phyloP scores from a whole-genome alignment of 306 rosid species.

The Phaseolus lunatus region DNA sequence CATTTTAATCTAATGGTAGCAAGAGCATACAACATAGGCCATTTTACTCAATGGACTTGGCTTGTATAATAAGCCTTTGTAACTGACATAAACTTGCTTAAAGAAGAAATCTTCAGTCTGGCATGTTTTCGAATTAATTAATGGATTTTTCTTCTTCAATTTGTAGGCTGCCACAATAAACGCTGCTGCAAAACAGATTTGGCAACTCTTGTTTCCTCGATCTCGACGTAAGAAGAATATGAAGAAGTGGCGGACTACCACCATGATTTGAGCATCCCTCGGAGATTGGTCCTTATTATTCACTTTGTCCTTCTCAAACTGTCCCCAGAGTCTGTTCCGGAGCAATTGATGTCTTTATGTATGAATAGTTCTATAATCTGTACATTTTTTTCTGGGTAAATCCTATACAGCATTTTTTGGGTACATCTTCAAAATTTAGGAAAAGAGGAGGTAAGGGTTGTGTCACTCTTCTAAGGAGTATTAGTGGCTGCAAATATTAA shows the following conservation, averaged over 20 bases:
- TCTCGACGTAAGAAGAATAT: slow-evolving; percentile 69
- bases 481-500: background rate
- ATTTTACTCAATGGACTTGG: background rate
- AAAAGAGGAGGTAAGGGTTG: slow-evolving; percentile 9
- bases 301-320: background rate
- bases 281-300: slow-evolving; percentile 30
- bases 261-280: slow-evolving; percentile 43
- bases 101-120: slow-evolving; percentile 18
- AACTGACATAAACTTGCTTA: background rate
- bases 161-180: slow-evolving; percentile 74
- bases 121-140: background rate
- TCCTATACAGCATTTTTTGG: slow-evolving; percentile 30
- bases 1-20: slow-evolving; percentile 16
- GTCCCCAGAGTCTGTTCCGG: slow-evolving; percentile 23
- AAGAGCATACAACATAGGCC: background rate
- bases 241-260: slow-evolving; percentile 49
- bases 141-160: slow-evolving; percentile 12
- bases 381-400: slow-evolving; percentile 33
- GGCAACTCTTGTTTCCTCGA: slow-evolving; percentile 76
- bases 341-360: slow-evolving; percentile 31
- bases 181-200: slow-evolving; percentile 87
- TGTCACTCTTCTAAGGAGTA: slow-evolving; percentile 9
- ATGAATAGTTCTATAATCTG: slow-evolving; percentile 42
- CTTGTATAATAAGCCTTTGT: slow-evolving; percentile 3
- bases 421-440: slow-evolving; percentile 1